These are phyloP conservation scores for Fragaria ananassa DNA, from an alignment of 306 rosid genomes.

Conservation along the genomic window DNA sequence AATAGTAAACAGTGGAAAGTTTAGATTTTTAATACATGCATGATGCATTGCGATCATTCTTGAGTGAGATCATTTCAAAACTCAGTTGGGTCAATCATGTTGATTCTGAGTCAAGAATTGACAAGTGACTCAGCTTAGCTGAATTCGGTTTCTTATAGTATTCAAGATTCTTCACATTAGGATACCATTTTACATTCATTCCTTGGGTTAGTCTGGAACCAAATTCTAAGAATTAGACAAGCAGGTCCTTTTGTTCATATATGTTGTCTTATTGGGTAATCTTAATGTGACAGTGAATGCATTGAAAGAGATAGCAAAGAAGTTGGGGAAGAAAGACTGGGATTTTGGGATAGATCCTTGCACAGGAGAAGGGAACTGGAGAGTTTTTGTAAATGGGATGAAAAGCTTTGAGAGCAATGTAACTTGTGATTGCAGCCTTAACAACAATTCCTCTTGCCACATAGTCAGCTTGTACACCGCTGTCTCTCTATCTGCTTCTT, in stretches of 20 bases:
- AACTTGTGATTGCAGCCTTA: slow-evolving; percentile 63
- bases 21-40: neutral
- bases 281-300: slow-evolving; percentile 53
- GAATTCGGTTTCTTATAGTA: neutral
- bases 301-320: slow-evolving; percentile 65
- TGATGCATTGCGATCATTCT: slow-evolving; percentile 15
- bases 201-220: neutral
- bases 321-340: slow-evolving; percentile 85
- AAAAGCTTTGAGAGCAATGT: slow-evolving; percentile 59
- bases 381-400: slow-evolving; percentile 19
- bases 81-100: neutral
- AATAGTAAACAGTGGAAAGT: neutral
- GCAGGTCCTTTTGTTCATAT: neutral
- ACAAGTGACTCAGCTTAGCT: neutral
- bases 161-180: neutral
- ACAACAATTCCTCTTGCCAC: slow-evolving; percentile 62
- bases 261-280: neutral
- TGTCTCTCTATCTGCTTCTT: neutral
- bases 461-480: slow-evolving; percentile 61
- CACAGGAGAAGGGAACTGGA: slow-evolving; percentile 69
- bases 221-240: neutral
- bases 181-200: no score
- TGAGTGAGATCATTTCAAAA: slow-evolving; percentile 12
- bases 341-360: slow-evolving; percentile 75
- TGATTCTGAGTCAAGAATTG: neutral